phyloP scores from a whole-genome alignment of 23 red algal genomes.

The Gracilariopsis chorda region DNA sequence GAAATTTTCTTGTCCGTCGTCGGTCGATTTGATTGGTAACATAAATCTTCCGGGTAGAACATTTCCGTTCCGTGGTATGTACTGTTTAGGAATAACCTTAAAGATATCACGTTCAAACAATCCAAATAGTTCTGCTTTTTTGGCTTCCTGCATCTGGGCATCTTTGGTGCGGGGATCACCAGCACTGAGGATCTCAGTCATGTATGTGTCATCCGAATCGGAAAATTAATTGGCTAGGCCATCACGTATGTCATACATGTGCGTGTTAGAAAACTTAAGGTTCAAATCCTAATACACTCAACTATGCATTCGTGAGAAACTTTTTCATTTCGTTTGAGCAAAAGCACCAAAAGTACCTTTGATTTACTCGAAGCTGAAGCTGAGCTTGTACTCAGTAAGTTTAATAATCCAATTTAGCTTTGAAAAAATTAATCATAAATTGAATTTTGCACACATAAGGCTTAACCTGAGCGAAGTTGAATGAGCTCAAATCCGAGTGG shows the following conservation, averaged over 20 bases:
- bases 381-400: no score
- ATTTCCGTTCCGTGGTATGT: neutral
- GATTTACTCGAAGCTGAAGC: no score
- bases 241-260: neutral
- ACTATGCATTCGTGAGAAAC: no score
- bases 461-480: neutral
- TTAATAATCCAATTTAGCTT: no score
- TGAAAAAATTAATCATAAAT: no score
- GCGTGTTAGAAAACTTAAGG: neutral
- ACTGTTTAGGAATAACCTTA: neutral
- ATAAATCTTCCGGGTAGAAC: conserved; percentile 6
- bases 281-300: no score
- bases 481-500: neutral
- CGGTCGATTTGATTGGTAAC: neutral
- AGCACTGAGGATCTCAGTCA: neutral
- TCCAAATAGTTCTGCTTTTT: neutral
- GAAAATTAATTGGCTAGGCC: neutral
- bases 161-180: neutral
- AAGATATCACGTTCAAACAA: neutral
- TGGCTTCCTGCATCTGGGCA: neutral
- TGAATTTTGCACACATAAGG: neutral
- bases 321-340: no score
- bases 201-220: neutral
- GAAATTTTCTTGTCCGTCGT: neutral
- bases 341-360: no score